Evolutionary conservation across 2,329 filamentous ascomycete species (phyloP).

Genomic region (Bipolaris oryzae): DNA sequence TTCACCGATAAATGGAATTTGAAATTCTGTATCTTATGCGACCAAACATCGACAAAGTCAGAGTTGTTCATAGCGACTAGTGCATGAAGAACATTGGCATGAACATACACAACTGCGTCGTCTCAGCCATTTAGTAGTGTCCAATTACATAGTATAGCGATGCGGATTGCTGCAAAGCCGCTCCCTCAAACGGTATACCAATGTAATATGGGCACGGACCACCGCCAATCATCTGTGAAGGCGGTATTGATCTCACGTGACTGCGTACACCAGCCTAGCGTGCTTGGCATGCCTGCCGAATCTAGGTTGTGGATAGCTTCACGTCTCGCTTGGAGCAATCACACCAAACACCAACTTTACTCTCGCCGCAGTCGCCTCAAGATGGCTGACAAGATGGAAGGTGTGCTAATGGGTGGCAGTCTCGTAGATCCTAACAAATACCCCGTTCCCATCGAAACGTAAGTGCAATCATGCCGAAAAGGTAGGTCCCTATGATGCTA

Average conservation of each 20-base stretch:
- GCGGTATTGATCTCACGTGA: constrained; percentile 14
- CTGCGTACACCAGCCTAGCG: constrained; percentile 13
- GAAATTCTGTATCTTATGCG: too few relatives aligned
- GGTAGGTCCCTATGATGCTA: constrained; percentile 32
- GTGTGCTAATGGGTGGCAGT: constrained; percentile 31
- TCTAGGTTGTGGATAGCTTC: constrained; percentile 22
- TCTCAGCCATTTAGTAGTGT: too few relatives aligned
- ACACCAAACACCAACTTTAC: constrained; percentile 10
- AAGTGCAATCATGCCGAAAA: constrained; percentile 25
- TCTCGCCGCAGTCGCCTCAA: constrained; percentile 18
- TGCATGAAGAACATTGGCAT: too few relatives aligned
- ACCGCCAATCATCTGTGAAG: background rate
- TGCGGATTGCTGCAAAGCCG: too few relatives aligned
- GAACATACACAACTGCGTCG: too few relatives aligned
- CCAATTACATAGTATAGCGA: too few relatives aligned
- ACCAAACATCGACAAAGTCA: too few relatives aligned
- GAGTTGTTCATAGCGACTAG: too few relatives aligned
- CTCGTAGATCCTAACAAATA: constrained; percentile 41
- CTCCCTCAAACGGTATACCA: too few relatives aligned
- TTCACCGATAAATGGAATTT: too few relatives aligned
- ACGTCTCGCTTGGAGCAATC: constrained; percentile 4
- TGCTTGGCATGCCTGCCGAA: constrained; percentile 19
- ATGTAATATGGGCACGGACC: too few relatives aligned
- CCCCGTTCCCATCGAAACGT: constrained; percentile 47
- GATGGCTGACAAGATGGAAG: constrained; percentile 48